Base-by-base conservation (phyloP, 768 basidiomycete species). In the Boletus reticulatus region DNA sequence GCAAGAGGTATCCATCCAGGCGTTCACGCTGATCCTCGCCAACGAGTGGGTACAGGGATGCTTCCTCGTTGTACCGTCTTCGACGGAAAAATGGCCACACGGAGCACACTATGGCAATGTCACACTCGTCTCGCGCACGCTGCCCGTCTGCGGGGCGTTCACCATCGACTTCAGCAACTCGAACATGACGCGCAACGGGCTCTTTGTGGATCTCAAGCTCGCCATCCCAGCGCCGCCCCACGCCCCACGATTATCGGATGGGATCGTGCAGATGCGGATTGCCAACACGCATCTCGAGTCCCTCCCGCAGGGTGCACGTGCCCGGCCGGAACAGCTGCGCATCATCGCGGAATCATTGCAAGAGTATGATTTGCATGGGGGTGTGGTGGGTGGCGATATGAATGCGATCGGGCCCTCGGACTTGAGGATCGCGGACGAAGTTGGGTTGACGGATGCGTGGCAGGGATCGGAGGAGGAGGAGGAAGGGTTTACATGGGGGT, bases 281-380 rank as follows among this genome's bases (percentile, higher is more conserved):
- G 80, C 82, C 27, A 91, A 90, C 66, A 88, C 88, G 24, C 89
- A 92, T 63, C 74, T 92, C 47, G 89, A 92, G 70, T 87, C 87
- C 12, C 63, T 85, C 48, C 73, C 76, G 0, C 16, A 48, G 1
- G 85, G 84, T 10, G 71, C 76, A 57, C 66, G 77, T 29, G 78
- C 72, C 19, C 55, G 75, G 20, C 72, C 80, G 14, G 67, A 67
- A 49, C 88, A 91, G 71, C 57, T 90, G 61, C 68, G 70, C 37
- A 69, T 83, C 43, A 76, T 86, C 49, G 74, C 80, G 14, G 71
- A 77, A 22, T 67, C 82, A 65, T 64, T 90, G 62, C 76, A 74
- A 62, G 76, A 78, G 55, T 68, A 73, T 11, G 65, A 60, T 1
- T 66, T 86, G 16, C 69, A 76, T 24, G 86, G 84, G 2, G 89